Conservation (phyloP, 345 rosid species). For the Populus ilicifolia region DNA sequence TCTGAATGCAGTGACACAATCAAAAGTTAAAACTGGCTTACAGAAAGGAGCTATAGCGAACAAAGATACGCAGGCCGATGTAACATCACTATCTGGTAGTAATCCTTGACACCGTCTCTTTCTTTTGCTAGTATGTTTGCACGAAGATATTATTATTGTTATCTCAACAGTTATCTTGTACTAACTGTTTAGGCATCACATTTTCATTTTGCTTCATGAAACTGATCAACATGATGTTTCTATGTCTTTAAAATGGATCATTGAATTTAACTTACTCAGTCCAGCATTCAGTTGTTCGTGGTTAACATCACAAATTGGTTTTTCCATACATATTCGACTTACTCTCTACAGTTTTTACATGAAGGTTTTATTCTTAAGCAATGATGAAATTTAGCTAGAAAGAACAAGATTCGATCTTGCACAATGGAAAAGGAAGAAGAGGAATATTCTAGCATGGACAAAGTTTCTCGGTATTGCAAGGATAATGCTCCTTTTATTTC, state of each 20-base stretch:
- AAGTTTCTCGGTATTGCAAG: background rate
- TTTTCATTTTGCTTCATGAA: background rate
- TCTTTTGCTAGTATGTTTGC: background rate
- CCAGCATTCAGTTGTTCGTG: background rate
- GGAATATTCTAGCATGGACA: background rate
- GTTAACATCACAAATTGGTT: background rate
- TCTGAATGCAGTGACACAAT: constrained; percentile 18
- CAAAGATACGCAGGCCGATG: constrained; percentile 5
- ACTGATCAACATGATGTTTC: background rate
- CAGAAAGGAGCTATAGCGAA: constrained; percentile 21
- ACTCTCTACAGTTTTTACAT: background rate
- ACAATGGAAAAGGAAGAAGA: background rate
- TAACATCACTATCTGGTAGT: constrained; percentile 14
- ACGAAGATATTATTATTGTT: background rate
- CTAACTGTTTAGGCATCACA: background rate
- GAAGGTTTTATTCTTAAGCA: background rate
- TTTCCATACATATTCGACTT: background rate
- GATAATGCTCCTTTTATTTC: background rate
- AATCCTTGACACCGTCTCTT: background rate
- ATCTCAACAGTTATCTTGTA: background rate
- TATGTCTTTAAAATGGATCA: background rate
- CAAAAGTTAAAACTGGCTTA: constrained; percentile 23
- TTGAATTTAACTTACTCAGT: background rate
- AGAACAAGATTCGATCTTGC: background rate
- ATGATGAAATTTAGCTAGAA: background rate